These are phyloP conservation scores for Vaccinium darrowii DNA, from an alignment of 148 eudicot genomes.

Conservation along the genomic window DNA sequence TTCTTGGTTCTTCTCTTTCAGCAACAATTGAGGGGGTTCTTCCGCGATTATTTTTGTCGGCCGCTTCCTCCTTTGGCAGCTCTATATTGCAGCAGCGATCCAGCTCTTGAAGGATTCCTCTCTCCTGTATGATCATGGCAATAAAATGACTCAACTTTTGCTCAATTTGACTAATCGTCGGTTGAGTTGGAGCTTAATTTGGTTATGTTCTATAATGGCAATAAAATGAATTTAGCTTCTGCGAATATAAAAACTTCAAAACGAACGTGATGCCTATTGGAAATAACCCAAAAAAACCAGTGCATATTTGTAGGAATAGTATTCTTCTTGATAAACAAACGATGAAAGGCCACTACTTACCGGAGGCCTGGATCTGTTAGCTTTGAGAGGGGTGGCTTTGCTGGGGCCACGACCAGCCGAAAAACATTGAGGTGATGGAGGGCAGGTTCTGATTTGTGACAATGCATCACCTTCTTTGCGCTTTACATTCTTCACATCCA, in stretches of 20 bases:
- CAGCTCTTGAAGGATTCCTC: constrained; percentile 55
- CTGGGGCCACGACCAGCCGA: constrained; percentile 46
- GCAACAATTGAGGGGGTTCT: constrained; percentile 32
- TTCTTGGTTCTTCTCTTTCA: constrained; percentile 54
- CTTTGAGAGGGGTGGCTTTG: constrained; percentile 51
- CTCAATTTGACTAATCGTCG: not conserved
- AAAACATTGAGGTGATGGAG: constrained; percentile 94
- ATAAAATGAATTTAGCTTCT: no score
- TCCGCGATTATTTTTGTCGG: constrained; percentile 5
- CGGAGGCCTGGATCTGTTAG: constrained; percentile 52
- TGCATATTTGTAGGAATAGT: not conserved
- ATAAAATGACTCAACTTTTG: not conserved
- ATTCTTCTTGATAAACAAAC: not conserved
- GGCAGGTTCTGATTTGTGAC: constrained; percentile 52
- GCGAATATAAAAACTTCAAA: not conserved
- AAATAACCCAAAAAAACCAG: not conserved
- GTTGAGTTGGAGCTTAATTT: not conserved
- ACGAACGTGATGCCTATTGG: not conserved
- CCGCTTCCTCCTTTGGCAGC: constrained; percentile 31
- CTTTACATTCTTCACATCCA: constrained; percentile 52
- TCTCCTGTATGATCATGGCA: constrained; percentile 37
- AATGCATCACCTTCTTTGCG: constrained; percentile 31
- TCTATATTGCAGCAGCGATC: constrained; percentile 31
- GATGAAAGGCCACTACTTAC: constrained; percentile 27
- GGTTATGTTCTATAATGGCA: not conserved